Conservation (phyloP, 768 basidiomycete species). For the Lactarius evosmus region DNA sequence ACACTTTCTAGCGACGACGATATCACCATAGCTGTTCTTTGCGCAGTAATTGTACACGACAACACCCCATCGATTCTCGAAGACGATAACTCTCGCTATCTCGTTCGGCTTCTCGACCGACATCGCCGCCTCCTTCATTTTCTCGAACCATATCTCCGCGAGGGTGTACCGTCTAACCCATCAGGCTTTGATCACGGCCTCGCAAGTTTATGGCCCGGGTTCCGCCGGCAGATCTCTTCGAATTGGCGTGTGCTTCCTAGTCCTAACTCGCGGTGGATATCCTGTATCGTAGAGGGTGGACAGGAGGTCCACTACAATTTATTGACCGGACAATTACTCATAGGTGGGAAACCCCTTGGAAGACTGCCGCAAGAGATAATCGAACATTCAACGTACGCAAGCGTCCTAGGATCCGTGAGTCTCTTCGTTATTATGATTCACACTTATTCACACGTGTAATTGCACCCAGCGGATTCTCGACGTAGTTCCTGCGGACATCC, state of each 20-base stretch:
- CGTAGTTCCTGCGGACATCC: not conserved
- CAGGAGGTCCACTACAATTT: conserved; percentile 6
- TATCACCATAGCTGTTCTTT: not conserved
- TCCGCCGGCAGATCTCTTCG: not conserved
- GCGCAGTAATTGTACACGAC: too few relatives aligned
- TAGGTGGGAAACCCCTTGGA: conserved; percentile 1
- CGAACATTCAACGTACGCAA: not conserved
- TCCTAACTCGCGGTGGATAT: not conserved
- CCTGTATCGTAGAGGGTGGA: not conserved
- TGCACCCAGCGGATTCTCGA: not conserved
- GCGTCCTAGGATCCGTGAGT: not conserved
- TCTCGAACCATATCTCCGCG: not conserved
- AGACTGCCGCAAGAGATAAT: too few relatives aligned
- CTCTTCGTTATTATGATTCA: too few relatives aligned
- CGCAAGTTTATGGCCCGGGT: not conserved
- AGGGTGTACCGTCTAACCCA: not conserved
- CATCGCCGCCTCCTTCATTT: not conserved
- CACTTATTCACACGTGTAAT: too few relatives aligned
- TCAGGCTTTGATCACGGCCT: not conserved
- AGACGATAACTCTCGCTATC: not conserved
- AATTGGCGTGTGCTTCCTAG: not conserved
- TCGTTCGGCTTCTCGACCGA: not conserved
- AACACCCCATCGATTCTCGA: not conserved
- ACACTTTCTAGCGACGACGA: not conserved
- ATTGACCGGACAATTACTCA: not conserved